Conservation (phyloP, 345 rosid genomes). For the Draba incana region DNA sequence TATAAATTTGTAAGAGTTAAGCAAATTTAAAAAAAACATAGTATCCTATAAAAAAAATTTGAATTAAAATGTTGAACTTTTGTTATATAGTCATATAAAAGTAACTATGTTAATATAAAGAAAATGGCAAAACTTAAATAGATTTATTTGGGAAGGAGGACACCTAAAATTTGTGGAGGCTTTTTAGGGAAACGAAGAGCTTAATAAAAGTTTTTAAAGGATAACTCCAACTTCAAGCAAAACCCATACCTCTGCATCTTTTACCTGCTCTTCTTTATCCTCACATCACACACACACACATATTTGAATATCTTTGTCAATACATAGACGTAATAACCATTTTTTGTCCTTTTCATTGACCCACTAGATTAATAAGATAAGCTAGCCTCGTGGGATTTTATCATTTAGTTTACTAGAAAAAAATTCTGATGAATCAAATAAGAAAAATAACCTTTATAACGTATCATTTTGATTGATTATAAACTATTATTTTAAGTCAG, state of each 20-base stretch:
- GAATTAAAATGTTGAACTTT: not conserved
- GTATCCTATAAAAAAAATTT: no score
- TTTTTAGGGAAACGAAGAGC: conserved; percentile 31
- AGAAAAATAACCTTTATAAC: not conserved
- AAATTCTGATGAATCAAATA: no score
- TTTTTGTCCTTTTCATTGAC: conserved; percentile 36
- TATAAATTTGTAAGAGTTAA: not conserved
- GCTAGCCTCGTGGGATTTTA: conserved; percentile 19
- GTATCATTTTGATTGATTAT: no score
- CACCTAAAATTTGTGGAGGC: conserved; percentile 24
- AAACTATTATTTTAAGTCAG: not conserved
- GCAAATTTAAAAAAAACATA: no score
- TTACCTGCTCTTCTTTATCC: conserved; percentile 44
- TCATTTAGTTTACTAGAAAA: conserved; percentile 11
- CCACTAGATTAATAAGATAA: conserved; percentile 26
- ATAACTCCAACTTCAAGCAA: conserved; percentile 44
- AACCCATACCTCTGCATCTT: conserved; percentile 46
- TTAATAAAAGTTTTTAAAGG: conserved; percentile 30
- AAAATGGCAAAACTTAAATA: not conserved
- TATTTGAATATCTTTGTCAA: conserved; percentile 31
- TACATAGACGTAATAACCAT: conserved; percentile 34
- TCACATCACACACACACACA: conserved; percentile 16
- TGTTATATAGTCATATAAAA: conserved; percentile 17
- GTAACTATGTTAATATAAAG: not conserved
- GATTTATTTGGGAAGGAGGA: conserved; percentile 34